Conservation (phyloP, 1,139 yeast species). For the Pichia sp. region DNA sequence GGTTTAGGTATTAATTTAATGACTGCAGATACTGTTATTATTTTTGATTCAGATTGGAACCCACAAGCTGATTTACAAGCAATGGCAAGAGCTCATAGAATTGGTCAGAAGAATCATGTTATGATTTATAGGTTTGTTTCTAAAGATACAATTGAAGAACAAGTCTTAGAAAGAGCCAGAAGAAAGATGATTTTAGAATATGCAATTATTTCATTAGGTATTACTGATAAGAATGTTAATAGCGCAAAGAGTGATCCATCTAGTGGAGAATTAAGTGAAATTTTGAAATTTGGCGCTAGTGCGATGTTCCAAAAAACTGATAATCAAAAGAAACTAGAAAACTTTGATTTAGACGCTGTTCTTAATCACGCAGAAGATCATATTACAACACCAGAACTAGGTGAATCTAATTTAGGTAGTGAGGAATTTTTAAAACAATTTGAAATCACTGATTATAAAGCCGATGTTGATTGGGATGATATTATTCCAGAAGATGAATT, state of each 20-base stretch:
- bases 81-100: conserved; percentile 99
- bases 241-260: conserved; percentile 64
- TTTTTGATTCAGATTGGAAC: conserved; percentile 98
- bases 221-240: conserved; percentile 63
- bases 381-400: conserved; percentile 90
- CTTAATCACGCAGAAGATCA: conserved; percentile 97
- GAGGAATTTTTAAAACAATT: conserved; percentile 96
- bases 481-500: conserved; percentile 95
- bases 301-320: conserved; percentile 87
- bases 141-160: conserved; percentile 96
- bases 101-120: conserved; percentile 96
- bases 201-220: conserved; percentile 94
- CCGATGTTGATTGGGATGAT: conserved; percentile 99
- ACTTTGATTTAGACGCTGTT: conserved; percentile 92
- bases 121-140: conserved; percentile 95
- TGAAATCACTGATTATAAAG: conserved; percentile 97
- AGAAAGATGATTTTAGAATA: conserved; percentile 97
- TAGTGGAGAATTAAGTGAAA: conserved; percentile 81
- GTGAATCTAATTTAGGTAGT: conserved; percentile 95
- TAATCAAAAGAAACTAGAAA: conserved; percentile 91
- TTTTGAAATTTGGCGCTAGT: conserved; percentile 96
- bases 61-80: conserved; percentile 99
- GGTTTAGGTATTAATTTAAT: conserved; percentile 95
- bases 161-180: conserved; percentile 92
- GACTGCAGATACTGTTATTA: conserved; percentile 98